Evolutionary conservation across 2,329 filamentous ascomycete genomes (phyloP), one percentile per base, ranked within the genome.

Genomic region (Didymella keratinophila): DNA sequence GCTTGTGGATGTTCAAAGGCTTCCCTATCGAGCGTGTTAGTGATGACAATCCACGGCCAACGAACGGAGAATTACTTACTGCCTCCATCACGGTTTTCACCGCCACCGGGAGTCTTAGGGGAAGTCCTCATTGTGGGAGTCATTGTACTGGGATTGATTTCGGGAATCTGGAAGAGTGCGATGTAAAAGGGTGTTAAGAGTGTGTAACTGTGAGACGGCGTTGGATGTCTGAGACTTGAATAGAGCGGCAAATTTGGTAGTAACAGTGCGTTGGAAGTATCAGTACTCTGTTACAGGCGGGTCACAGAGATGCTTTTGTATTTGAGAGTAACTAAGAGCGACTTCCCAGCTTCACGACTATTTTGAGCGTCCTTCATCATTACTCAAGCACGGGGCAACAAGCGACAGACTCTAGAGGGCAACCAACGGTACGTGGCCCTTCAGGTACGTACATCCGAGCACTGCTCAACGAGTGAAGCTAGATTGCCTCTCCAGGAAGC

Each of bases 381-480:
- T 54, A 55, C 64, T 57, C 65, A 53, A 55, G 51, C 57, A 69
- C 68, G 59, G 69, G 69, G 71, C 71, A 70, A 68, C 63, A 58
- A 52, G 57, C 61, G 56, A 68, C 68, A 60, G 56, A 62, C 71
- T 62, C 65, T 62, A 66, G 58, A 69, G 72, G 72, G 71, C 72
- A 71, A 71, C 64, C 54, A 44, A 60, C 63, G 56, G 66, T 68
- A 71, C 68, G 72, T 74, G 68, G 70, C 73, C 70, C 68, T 72
- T 55, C 53, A 49, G 62, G 63, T 63, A 62, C 64, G 58, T 64
- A 68, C 61, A 53, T 32, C 56, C 52, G 52, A 68, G 67, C 69
- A 68, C 60, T 62, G 69, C 60, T 67, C 67, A 65, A 60, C 56
- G 63, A 75, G 71, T 75, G 72, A 75, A 73, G 72, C 68, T 69